phyloP scores from a whole-genome alignment of 23 red algal species.

The Gracilaria gracilis region DNA sequence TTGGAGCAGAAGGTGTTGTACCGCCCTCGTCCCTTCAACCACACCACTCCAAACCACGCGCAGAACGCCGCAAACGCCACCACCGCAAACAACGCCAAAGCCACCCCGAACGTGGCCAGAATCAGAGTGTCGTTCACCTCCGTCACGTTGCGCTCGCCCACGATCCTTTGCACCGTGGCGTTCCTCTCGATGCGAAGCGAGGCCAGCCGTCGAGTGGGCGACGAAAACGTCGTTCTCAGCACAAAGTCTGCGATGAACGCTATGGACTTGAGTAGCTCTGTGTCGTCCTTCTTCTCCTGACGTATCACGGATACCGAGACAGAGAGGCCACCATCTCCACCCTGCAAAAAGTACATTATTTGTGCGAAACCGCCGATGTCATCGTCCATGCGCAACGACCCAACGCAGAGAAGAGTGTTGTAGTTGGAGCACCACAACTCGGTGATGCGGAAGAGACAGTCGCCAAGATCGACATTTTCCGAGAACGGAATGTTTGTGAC shows the following conservation, averaged over 20 bases:
- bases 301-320: not conserved
- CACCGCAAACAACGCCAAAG: not conserved
- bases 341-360: too few species aligned
- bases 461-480: too few species aligned
- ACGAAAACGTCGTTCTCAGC: too few species aligned
- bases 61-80: not conserved
- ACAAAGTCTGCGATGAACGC: not conserved
- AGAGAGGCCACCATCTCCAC: not conserved
- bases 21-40: not conserved
- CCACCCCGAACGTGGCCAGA: not conserved
- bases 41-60: not conserved
- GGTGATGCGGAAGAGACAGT: too few species aligned
- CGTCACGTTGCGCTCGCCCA: not conserved
- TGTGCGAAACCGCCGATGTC: too few species aligned
- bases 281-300: not conserved
- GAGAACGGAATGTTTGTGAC: too few species aligned
- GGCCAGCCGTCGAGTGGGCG: too few species aligned
- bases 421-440: too few species aligned
- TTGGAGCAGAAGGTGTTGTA: not conserved
- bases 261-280: not conserved
- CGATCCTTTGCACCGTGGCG: not conserved
- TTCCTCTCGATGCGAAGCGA: not conserved
- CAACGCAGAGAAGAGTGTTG: too few species aligned
- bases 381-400: too few species aligned
- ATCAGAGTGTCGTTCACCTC: not conserved